phyloP scores from a whole-genome alignment of 2,329 filamentous ascomycete species.

The Scorias spongiosa region DNA sequence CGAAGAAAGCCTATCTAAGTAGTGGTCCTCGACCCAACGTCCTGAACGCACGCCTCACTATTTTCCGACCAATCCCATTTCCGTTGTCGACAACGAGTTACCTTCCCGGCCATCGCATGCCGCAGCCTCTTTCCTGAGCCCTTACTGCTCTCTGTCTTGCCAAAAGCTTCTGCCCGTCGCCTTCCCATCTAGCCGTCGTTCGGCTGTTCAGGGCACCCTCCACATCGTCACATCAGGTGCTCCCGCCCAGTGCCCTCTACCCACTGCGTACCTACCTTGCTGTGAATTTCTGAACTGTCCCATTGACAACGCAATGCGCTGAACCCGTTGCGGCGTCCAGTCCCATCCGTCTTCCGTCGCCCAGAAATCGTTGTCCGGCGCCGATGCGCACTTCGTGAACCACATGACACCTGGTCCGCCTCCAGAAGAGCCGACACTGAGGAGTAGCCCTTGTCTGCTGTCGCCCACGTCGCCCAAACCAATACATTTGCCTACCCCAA shows the following conservation, averaged over 20 bases:
- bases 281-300: not conserved
- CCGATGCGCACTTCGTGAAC: slow-evolving; percentile 16
- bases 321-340: not conserved
- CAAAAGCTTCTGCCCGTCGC: no score
- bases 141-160: no score
- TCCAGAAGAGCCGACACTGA: slow-evolving; percentile 45
- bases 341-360: not conserved
- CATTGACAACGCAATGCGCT: not conserved
- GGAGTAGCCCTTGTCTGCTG: slow-evolving; percentile 41
- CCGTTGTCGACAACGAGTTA: no score
- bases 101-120: no score
- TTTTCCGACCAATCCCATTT: no score
- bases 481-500: slow-evolving; percentile 50
- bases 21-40: no score
- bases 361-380: slow-evolving; percentile 3
- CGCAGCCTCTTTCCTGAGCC: no score
- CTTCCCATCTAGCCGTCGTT: no score
- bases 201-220: no score
- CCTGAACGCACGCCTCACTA: no score
- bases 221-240: not conserved
- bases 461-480: slow-evolving; percentile 59
- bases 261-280: not conserved
- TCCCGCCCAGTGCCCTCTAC: not conserved
- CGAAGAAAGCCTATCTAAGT: no score
- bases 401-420: slow-evolving; percentile 38